Percentiles rank a stretch among this genome's conserved stretches.
phyloP scores from a whole-genome alignment of 768 basidiomycete genomes.

The Gelatoporia subvermispora region DNA sequence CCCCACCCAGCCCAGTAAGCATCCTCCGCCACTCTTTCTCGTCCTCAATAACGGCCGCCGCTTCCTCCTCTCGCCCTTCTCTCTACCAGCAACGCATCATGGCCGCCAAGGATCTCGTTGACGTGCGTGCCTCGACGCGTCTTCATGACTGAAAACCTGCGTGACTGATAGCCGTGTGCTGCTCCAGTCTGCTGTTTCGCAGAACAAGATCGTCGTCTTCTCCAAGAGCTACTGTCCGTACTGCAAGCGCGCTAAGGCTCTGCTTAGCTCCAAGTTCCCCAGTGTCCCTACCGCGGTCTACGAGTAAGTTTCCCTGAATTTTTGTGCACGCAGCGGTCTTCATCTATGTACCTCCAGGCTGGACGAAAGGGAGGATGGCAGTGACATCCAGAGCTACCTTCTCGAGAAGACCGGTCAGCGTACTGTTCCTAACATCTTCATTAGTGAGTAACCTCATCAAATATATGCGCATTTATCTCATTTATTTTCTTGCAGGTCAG shows the following conservation, averaged over 20 bases:
- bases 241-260: conserved; percentile 36
- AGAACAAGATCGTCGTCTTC: conserved; percentile 37
- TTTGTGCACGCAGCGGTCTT: not conserved
- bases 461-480: conserved; percentile 16
- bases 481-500: conserved; percentile 33
- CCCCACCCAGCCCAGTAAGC: conserved; percentile 19
- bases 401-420: conserved; percentile 56
- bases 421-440: conserved; percentile 76
- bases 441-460: conserved; percentile 40
- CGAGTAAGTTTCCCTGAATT: conserved; percentile 25
- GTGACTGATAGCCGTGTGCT: not conserved
- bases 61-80: conserved; percentile 30
- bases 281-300: conserved; percentile 26
- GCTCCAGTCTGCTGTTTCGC: conserved; percentile 27
- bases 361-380: conserved; percentile 53
- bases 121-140: conserved; percentile 25
- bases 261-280: conserved; percentile 29
- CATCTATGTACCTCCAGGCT: conserved; percentile 36
- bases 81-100: conserved; percentile 27
- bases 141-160: no score
- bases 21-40: conserved; percentile 1
- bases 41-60: conserved; percentile 13
- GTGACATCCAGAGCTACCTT: conserved; percentile 64
- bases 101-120: conserved; percentile 33
- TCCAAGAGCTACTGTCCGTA: conserved; percentile 38